phyloP scores from a whole-genome alignment of 306 rosid genomes.

The Prunus padus region DNA sequence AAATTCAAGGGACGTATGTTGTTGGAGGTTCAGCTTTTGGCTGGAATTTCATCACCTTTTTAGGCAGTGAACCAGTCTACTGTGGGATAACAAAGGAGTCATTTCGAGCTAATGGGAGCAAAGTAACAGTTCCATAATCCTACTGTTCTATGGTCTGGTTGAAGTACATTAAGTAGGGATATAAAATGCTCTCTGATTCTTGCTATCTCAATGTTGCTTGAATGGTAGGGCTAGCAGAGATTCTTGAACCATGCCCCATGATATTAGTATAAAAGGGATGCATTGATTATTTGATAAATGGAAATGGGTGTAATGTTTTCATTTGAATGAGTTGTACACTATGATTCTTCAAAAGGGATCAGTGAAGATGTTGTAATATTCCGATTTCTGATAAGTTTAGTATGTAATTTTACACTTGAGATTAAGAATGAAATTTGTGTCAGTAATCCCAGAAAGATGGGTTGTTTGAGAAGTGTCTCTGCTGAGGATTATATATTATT shows the following conservation, averaged over 20 bases:
- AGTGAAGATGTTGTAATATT: not conserved
- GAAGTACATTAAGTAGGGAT: not conserved
- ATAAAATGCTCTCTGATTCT: not conserved
- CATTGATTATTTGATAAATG: not conserved
- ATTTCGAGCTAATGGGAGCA: conserved; percentile 37
- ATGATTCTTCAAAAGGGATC: not conserved
- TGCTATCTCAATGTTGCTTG: not conserved
- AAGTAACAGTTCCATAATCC: conserved; percentile 10
- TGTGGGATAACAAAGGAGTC: conserved; percentile 71
- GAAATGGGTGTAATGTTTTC: not conserved
- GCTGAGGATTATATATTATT: not conserved
- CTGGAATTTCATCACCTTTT: conserved; percentile 74
- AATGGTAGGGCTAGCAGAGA: not conserved
- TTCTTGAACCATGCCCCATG: not conserved
- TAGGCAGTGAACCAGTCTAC: conserved; percentile 55
- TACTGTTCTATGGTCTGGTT: not conserved
- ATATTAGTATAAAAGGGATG: not conserved
- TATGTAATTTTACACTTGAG: not conserved
- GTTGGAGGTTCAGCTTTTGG: conserved; percentile 96
- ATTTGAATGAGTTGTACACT: not conserved
- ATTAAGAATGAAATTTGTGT: not conserved
- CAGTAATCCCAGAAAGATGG: not conserved
- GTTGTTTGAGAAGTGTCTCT: not conserved
- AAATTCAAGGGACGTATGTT: conserved; percentile 42
- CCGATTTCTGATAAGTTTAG: not conserved